A percentile compares a stretch with the other conserved stretches of the same genome.
These are phyloP conservation scores for Geosiphon pyriformis DNA, from an alignment of 192 early-diverging fungal species.

Conservation along the genomic window DNA sequence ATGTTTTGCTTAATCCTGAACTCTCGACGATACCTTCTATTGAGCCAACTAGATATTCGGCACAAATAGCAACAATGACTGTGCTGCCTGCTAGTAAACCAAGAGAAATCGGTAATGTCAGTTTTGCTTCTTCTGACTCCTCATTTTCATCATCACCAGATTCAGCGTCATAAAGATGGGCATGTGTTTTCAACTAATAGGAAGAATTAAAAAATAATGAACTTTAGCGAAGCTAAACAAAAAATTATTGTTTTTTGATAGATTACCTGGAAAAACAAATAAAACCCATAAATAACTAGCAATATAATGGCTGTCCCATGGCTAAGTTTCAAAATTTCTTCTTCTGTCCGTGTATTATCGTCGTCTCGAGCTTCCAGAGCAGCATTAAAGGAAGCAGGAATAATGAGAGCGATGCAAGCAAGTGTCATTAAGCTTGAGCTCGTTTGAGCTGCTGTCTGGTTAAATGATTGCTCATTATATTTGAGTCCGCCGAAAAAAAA, in stretches of 20 bases:
- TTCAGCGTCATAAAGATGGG: constrained; percentile 34
- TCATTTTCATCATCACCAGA: constrained; percentile 36
- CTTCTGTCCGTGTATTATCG: too few species aligned
- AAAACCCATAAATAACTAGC: constrained; percentile 60
- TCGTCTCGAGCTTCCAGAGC: constrained; percentile 42
- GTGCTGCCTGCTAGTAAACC: constrained; percentile 55
- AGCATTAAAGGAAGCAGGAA: constrained; percentile 65
- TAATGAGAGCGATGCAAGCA: constrained; percentile 60
- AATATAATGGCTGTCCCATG: constrained; percentile 64
- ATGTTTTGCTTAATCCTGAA: constrained; percentile 69
- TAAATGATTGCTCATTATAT: constrained; percentile 60
- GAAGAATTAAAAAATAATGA: neutral
- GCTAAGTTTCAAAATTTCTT: constrained; percentile 54
- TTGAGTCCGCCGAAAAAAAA: constrained; percentile 79
- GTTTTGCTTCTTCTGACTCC: constrained; percentile 54
- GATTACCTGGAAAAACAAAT: constrained; percentile 71
- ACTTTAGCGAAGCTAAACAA: neutral
- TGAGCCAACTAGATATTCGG: constrained; percentile 74
- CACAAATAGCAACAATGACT: constrained; percentile 66
- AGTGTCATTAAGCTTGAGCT: constrained; percentile 60
- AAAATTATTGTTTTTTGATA: neutral
- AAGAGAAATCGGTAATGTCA: constrained; percentile 53
- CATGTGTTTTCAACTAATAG: constrained; percentile 72
- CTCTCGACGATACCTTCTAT: constrained; percentile 63
- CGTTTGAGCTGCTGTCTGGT: constrained; percentile 66